Conservation (phyloP, 805 yeast genomes). For the Candida nitratophila region DNA sequence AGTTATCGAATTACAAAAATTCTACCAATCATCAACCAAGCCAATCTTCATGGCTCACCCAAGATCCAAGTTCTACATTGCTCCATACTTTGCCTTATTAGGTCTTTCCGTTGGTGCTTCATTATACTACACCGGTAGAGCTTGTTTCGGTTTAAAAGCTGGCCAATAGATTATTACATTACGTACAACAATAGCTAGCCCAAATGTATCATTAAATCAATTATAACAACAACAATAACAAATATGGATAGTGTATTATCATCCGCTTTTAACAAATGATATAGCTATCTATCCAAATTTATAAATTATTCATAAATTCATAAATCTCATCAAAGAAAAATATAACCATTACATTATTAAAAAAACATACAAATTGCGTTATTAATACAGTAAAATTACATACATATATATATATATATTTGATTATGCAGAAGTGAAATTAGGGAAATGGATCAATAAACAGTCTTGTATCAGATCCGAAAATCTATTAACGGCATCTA, state of each 20-base stretch:
- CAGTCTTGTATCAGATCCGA: constrained; percentile 5
- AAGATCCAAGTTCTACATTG: constrained; percentile 62
- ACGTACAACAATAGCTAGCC: too few relatives aligned
- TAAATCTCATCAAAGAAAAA: not conserved
- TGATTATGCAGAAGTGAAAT: not conserved
- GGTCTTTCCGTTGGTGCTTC: constrained; percentile 61
- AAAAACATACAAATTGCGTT: not conserved
- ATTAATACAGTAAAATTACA: not conserved
- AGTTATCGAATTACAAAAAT: constrained; percentile 38
- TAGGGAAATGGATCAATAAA: not conserved
- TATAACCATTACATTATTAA: too few relatives aligned
- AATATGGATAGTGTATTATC: too few relatives aligned
- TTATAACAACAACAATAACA: too few relatives aligned
- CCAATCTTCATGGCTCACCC: constrained; percentile 54
- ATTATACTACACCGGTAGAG: constrained; percentile 65
- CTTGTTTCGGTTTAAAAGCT: constrained; percentile 60
- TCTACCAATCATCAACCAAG: constrained; percentile 43
- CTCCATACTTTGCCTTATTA: constrained; percentile 75
- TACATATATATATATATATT: not conserved
- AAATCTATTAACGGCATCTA: constrained; percentile 9
- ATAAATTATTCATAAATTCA: not conserved
- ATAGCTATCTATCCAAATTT: not conserved
- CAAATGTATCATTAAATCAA: too few relatives aligned
- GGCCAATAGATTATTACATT: constrained; percentile 13
- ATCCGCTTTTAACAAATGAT: too few relatives aligned